Evolutionary conservation across 768 basidiomycete genomes (phyloP).

Genomic region (Mycena pura): DNA sequence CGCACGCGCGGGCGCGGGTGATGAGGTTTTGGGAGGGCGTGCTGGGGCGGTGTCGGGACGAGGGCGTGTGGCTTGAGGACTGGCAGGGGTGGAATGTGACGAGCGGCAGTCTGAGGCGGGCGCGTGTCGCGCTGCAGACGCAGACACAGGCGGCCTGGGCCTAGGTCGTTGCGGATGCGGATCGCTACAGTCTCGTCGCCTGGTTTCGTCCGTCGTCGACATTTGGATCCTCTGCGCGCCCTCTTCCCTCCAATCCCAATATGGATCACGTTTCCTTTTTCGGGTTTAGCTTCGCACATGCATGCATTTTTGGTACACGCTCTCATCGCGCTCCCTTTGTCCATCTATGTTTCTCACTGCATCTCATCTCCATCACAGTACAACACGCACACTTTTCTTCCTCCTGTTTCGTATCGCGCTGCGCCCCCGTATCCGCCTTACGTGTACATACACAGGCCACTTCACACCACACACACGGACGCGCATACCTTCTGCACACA

Average conservation of each 20-base stretch:
- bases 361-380: too few species aligned
- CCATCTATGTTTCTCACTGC: too few species aligned
- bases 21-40: slow-evolving; percentile 56
- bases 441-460: too few species aligned
- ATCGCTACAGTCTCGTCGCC: too few species aligned
- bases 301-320: not conserved
- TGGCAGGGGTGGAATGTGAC: slow-evolving; percentile 66
- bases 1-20: slow-evolving; percentile 19
- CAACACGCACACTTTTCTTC: too few species aligned
- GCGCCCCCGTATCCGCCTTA: too few species aligned
- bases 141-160: not conserved
- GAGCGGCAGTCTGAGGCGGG: slow-evolving; percentile 42
- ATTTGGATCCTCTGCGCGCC: too few species aligned
- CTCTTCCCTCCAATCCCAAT: not conserved
- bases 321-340: not conserved
- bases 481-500: too few species aligned
- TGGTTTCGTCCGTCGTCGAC: too few species aligned
- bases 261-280: not conserved
- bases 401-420: too few species aligned
- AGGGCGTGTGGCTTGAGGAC: slow-evolving; percentile 71
- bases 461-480: too few species aligned
- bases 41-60: slow-evolving; percentile 54
- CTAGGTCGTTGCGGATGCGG: too few species aligned
- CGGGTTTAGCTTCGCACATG: not conserved
- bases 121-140: slow-evolving; percentile 11